Percentiles rank a stretch among this genome's conserved stretches.
phyloP scores from a whole-genome alignment of 371 early-diverging fungal genomes.

The Edhazardia aedis region DNA sequence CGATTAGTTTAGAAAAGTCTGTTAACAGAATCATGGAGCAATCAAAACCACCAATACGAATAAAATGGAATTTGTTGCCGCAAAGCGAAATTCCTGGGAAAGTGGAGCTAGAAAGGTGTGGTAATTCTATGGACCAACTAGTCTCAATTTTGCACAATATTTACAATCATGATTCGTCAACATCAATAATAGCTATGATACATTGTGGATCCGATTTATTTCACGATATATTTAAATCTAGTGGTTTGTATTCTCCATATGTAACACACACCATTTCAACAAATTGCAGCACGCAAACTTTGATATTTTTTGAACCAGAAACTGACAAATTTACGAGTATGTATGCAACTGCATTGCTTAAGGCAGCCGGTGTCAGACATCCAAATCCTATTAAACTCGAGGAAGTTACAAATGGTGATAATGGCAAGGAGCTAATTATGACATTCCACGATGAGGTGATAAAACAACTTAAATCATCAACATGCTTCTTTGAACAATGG shows the following conservation, averaged over 20 bases:
- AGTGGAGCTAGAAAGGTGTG: conserved; percentile 9
- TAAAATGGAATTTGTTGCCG: no score
- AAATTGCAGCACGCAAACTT: conserved; percentile 6
- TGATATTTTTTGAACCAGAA: conserved; percentile 11
- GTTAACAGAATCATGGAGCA: no score
- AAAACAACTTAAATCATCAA: no score
- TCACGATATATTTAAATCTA: background rate
- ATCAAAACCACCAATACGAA: no score
- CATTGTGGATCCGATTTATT: background rate
- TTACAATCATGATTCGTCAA: background rate
- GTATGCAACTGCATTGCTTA: conserved; percentile 3
- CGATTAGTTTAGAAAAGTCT: no score
- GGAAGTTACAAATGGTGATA: conserved; percentile 9
- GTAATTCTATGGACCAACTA: background rate
- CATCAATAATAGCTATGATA: background rate
- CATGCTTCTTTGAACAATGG: no score
- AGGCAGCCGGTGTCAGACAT: conserved; percentile 10
- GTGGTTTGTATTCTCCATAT: conserved; percentile 1
- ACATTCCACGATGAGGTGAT: no score
- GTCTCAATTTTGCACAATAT: background rate
- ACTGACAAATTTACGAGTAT: background rate
- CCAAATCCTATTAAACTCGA: conserved; percentile 3
- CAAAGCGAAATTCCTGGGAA: conserved; percentile 6
- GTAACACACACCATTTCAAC: conserved; percentile 1
- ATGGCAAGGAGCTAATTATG: no score